Conservation (phyloP, 345 rosid genomes). For the Combretum micranthum region DNA sequence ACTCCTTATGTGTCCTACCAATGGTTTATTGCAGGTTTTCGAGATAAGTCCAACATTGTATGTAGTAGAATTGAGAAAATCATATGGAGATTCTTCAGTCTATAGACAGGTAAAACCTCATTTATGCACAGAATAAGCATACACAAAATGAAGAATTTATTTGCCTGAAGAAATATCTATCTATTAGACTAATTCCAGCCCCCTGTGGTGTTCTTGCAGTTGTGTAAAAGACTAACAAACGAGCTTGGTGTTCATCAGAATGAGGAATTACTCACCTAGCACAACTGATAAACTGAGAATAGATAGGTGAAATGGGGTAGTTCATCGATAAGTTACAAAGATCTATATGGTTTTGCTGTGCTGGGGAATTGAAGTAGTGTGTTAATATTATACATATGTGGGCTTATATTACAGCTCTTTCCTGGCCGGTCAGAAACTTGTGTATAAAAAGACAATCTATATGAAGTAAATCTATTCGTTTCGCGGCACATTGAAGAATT, state of each 20-base stretch:
- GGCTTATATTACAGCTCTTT: too few relatives aligned
- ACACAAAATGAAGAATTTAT: background rate
- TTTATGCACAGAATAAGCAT: background rate
- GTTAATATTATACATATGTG: too few relatives aligned
- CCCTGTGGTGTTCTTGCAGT: slow-evolving; percentile 47
- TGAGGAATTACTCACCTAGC: slow-evolving; percentile 20
- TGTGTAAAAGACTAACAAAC: slow-evolving; percentile 59
- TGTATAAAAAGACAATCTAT: too few relatives aligned
- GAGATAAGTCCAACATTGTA: slow-evolving; percentile 72
- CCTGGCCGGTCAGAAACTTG: too few relatives aligned
- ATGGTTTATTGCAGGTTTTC: slow-evolving; percentile 43
- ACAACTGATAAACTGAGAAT: slow-evolving; percentile 12
- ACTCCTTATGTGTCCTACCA: too few relatives aligned
- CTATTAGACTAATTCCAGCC: background rate
- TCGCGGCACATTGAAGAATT: too few relatives aligned
- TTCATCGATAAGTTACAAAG: background rate
- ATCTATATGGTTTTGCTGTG: background rate
- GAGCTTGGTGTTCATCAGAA: slow-evolving; percentile 52
- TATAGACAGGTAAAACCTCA: slow-evolving; percentile 71
- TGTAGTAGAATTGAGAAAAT: slow-evolving; percentile 85
- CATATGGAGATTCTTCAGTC: slow-evolving; percentile 59
- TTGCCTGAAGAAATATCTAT: background rate
- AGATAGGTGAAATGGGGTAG: background rate
- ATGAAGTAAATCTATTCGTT: too few relatives aligned
- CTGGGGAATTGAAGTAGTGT: too few relatives aligned